Base-by-base conservation (phyloP, 139 green algal genomes). In the Eudorina sp. region DNA sequence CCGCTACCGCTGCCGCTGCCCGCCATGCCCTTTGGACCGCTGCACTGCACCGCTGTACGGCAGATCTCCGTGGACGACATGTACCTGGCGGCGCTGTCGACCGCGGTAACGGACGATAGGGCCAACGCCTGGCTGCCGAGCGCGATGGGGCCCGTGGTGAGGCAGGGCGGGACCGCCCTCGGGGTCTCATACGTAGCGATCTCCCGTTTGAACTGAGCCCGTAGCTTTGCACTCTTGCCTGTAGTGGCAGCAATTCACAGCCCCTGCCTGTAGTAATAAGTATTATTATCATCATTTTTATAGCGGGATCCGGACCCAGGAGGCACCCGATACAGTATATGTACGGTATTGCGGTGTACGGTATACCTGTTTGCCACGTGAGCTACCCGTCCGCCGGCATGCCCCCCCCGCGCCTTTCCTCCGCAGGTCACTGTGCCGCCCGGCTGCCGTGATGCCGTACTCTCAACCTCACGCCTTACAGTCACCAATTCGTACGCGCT, bases 381-480 rank as follows among this genome's bases (percentile, higher is more conserved):
- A n/a, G n/a, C n/a, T n/a, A n/a, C n/a, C n/a, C n/a, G n/a, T n/a
- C n/a, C n/a, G n/a, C n/a, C n/a, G n/a, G n/a, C n/a, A n/a, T n/a
- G n/a, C n/a, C n/a, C n/a, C n/a, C n/a, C n/a, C n/a, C n/a, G n/a
- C n/a, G n/a, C n/a, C n/a, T n/a, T n/a, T n/a, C n/a, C n/a, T n/a
- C n/a, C 48, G 11, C 41, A 77, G 80, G 80, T 76, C 1, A 62
- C 80, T 9, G 80, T 76, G 6, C 43, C 80, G 29, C 25, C 80
- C 0, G 80, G 80, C 80, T 86, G 80, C 31, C 80, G 80, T 9
- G 80, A 86, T 29, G 41, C 60, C 3, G 80, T 62, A 11, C 80
- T 86, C 0, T 86, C 80, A 27, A 76, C 41, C 41, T 25, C 29
- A 40, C 46, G 16, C 41, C 14, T 0, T 9, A 62, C 43, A 7